These are phyloP conservation scores for Orbilia blumenaviensis DNA, from an alignment of 2,329 filamentous ascomycete species.

Conservation along the genomic window DNA sequence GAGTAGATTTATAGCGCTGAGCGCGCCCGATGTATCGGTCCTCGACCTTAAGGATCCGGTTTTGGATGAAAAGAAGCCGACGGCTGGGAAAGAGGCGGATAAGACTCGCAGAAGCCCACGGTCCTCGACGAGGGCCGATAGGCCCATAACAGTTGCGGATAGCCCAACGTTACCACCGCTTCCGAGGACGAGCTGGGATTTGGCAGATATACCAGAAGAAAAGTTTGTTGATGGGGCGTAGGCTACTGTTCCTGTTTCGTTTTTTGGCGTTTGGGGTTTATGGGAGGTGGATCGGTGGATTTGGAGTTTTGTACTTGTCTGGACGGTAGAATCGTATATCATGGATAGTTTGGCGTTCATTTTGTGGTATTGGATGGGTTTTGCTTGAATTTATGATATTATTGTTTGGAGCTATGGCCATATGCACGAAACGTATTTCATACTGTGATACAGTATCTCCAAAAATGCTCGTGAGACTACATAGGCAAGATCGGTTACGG, in stretches of 20 bases:
- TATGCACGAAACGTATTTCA: too few relatives aligned
- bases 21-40: constrained; percentile 16
- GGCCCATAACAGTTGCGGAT: background rate
- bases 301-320: too few relatives aligned
- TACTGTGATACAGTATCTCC: too few relatives aligned
- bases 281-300: too few relatives aligned
- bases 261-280: background rate
- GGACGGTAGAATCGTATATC: too few relatives aligned
- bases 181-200: background rate
- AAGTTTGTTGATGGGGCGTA: background rate
- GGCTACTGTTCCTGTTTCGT: too few relatives aligned
- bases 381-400: too few relatives aligned
- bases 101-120: background rate
- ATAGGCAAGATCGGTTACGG: too few relatives aligned
- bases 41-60: constrained; percentile 12
- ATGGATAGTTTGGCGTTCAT: too few relatives aligned
- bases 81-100: background rate
- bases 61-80: background rate
- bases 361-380: too few relatives aligned
- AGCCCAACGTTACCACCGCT: background rate
- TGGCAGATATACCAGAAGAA: constrained; percentile 7
- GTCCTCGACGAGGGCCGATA: background rate
- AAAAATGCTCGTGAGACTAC: too few relatives aligned
- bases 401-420: too few relatives aligned
- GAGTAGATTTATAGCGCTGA: constrained; percentile 30